Base-by-base conservation (phyloP, 768 basidiomycete genomes). In the Imleria badia region DNA sequence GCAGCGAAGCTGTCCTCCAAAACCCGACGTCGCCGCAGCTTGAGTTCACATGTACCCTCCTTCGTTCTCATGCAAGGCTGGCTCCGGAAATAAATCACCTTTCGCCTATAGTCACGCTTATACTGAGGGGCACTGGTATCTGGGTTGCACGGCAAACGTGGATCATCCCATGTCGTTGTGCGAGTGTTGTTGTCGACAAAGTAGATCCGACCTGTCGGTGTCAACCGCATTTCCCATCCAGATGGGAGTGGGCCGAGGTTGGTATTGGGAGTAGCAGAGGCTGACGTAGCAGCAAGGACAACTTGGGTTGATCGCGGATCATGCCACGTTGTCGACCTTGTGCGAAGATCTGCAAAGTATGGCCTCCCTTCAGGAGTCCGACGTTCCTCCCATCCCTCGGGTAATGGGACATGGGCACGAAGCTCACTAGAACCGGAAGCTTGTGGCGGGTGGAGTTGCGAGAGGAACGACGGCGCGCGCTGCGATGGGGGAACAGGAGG, bases 91-190 rank as follows among this genome's bases (percentile, higher is more conserved):
- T 95, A 95, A 45, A 95, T 86, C 41, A 95, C 84, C 72, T 95
- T 96, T 52, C 91, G 78, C 59, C 93, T 77, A 69, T 95, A 96
- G 73, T 96, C 93, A 57, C 91, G 86, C 73, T 95, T 94, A 73
- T 94, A 95, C 72, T 95, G 92, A n/a, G 93, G 94, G 4, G 91
- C 91, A 72, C 85, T 91, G 60, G 89, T 85, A 65, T 94, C 91
- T 44, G 93, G 76, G 56, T 86, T 82, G 1, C 83, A 86, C 0
- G 94, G 93, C 48, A 94, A 71, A 46, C 94, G 82, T n/a, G 93
- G 93, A 70, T 95, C 93, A 66, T 94, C 92, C 94, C 93, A 94
- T 7, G 90, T 84, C 17, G 93, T 95, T 19, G 91, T 91, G 48
- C 87, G 79, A 35, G 86, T 87, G 56, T 87, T 94, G 72, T 95